Evolutionary conservation across 2,329 filamentous ascomycete species (phyloP).

Genomic region (Aspergillus sp.): DNA sequence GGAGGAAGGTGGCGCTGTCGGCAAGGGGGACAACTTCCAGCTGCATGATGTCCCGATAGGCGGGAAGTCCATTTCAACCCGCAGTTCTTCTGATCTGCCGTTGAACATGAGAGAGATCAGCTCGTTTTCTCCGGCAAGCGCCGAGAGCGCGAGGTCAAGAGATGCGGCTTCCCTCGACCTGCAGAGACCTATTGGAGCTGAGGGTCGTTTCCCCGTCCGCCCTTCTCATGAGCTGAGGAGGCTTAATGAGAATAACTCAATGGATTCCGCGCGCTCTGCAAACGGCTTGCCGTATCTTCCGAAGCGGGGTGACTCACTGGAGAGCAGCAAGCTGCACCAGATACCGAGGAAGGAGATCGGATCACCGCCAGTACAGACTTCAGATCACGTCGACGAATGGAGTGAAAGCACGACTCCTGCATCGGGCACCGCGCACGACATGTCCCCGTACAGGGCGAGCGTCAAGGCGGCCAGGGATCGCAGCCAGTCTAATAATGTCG

Average conservation of each 20-base stretch:
- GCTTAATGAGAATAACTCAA: slow-evolving; percentile 45
- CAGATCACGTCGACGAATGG: slow-evolving; percentile 25
- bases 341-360: slow-evolving; percentile 58
- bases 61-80: slow-evolving; percentile 42
- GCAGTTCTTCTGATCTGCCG: slow-evolving; percentile 32
- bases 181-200: slow-evolving; percentile 22
- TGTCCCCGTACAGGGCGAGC: background rate
- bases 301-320: slow-evolving; percentile 53
- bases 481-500: slow-evolving; percentile 37
- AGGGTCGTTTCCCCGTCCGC: slow-evolving; percentile 33
- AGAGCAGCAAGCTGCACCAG: slow-evolving; percentile 38
- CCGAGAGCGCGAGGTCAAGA: slow-evolving; percentile 23
- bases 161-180: slow-evolving; percentile 9
- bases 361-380: slow-evolving; percentile 23
- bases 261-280: slow-evolving; percentile 24
- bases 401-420: slow-evolving; percentile 11
- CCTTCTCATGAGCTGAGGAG: slow-evolving; percentile 51
- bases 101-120: slow-evolving; percentile 34
- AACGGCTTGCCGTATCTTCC: slow-evolving; percentile 33
- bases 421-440: background rate
- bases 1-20: slow-evolving; percentile 13
- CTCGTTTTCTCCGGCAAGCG: slow-evolving; percentile 28
- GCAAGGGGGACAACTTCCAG: slow-evolving; percentile 55
- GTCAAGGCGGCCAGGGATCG: slow-evolving; percentile 38
- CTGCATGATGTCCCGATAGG: slow-evolving; percentile 68